Conservation (phyloP, 208 protist species). For the Trypanosoma scelopori region DNA sequence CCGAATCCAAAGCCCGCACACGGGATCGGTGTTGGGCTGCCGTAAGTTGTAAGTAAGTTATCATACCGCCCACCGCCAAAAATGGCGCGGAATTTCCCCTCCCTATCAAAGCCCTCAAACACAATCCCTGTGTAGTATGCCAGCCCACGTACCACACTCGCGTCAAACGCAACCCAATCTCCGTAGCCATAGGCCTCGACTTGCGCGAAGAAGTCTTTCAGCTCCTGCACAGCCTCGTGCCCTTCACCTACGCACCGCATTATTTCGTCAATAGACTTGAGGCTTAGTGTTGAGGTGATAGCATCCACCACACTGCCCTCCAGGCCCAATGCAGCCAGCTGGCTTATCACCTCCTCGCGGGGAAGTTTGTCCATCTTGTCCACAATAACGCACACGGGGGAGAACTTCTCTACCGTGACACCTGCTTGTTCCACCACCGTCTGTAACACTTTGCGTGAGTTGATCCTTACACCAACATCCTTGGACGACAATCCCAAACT, state of each 20-base stretch:
- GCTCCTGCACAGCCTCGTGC: slow-evolving; percentile 81
- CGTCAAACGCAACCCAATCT: slow-evolving; percentile 94
- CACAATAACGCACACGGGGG: slow-evolving; percentile 92
- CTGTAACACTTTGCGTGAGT: slow-evolving; percentile 91
- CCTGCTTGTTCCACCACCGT: slow-evolving; percentile 73
- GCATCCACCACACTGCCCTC: slow-evolving; percentile 55
- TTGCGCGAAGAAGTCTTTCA: slow-evolving; percentile 82
- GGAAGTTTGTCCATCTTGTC: slow-evolving; percentile 95
- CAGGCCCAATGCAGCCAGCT: slow-evolving; percentile 69
- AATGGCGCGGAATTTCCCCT: slow-evolving; percentile 92
- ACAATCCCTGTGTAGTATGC: slow-evolving; percentile 97
- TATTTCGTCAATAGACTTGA: slow-evolving; percentile 89
- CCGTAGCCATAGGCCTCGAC: slow-evolving; percentile 91
- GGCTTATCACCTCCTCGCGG: slow-evolving; percentile 77
- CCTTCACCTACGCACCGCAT: slow-evolving; percentile 61
- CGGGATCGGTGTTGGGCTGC: slow-evolving; percentile 86
- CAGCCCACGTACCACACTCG: slow-evolving; percentile 93
- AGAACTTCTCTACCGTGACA: slow-evolving; percentile 82
- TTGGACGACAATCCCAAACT: slow-evolving; percentile 81
- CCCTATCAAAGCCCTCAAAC: slow-evolving; percentile 94
- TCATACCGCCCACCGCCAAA: slow-evolving; percentile 96
- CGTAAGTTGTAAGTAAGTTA: slow-evolving; percentile 93
- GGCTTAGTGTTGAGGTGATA: slow-evolving; percentile 74
- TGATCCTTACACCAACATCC: slow-evolving; percentile 93
- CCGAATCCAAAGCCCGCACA: slow-evolving; percentile 96